phyloP scores from a whole-genome alignment of 169 alveolate genomes.

The Theileria equi region DNA sequence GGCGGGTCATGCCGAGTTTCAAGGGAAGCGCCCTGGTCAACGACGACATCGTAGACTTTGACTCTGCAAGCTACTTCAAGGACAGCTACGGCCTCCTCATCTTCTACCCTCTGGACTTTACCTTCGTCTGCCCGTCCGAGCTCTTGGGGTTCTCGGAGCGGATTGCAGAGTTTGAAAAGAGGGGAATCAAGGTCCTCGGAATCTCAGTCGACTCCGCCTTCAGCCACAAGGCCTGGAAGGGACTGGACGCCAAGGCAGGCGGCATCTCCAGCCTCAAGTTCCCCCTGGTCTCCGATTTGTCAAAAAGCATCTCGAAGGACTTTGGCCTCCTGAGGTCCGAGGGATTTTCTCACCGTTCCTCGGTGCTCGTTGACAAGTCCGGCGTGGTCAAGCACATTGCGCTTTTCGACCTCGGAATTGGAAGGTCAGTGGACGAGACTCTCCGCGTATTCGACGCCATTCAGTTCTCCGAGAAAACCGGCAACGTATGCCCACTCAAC shows the following conservation, averaged over 20 bases:
- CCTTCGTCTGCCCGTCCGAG: constrained; percentile 81
- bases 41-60: constrained; percentile 60
- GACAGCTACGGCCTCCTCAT: constrained; percentile 66
- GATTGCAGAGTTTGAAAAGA: constrained; percentile 60
- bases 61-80: constrained; percentile 60
- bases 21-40: constrained; percentile 65
- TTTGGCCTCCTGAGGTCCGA: constrained; percentile 69
- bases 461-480: constrained; percentile 67
- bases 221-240: constrained; percentile 76
- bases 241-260: constrained; percentile 69
- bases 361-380: constrained; percentile 68
- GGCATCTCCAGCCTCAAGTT: constrained; percentile 70
- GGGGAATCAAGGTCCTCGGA: constrained; percentile 72
- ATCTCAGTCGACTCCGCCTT: constrained; percentile 77
- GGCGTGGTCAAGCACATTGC: constrained; percentile 74
- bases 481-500: constrained; percentile 78
- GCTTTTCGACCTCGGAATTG: constrained; percentile 70
- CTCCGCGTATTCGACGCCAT: constrained; percentile 75
- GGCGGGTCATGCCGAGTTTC: constrained; percentile 62
- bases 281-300: constrained; percentile 75
- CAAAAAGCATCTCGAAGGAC: constrained; percentile 61
- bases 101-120: constrained; percentile 77
- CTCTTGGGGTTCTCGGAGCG: constrained; percentile 72
- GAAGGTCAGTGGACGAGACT: constrained; percentile 77
- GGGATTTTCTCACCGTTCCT: constrained; percentile 72